These are phyloP conservation scores for Diplodia seriata DNA, from an alignment of 2,329 filamentous ascomycete genomes.

Conservation along the genomic window DNA sequence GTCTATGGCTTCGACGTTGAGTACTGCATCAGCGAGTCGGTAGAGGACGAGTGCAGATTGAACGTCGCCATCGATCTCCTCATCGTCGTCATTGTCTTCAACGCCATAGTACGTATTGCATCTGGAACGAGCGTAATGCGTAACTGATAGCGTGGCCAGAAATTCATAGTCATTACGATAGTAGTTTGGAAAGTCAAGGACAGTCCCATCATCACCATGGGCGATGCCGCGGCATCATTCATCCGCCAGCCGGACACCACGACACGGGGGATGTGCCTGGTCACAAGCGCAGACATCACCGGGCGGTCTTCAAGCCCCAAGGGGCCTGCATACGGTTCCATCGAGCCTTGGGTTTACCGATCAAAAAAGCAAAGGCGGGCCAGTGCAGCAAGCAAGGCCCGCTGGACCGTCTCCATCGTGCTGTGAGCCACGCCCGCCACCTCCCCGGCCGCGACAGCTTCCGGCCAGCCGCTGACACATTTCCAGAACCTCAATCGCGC, in stretches of 20 bases:
- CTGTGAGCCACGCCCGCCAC: background rate
- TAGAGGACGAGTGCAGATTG: too few species aligned
- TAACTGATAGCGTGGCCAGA: too few species aligned
- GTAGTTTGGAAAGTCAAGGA: too few species aligned
- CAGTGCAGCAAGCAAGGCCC: background rate
- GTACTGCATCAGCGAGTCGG: too few species aligned
- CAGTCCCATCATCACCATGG: slow-evolving; percentile 34
- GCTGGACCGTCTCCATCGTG: background rate
- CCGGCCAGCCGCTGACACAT: background rate
- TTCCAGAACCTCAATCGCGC: background rate
- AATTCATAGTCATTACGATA: too few species aligned
- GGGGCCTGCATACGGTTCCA: background rate
- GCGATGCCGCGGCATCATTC: slow-evolving; percentile 39
- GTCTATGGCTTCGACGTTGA: too few species aligned
- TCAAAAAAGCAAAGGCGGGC: background rate
- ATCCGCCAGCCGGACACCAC: slow-evolving; percentile 32
- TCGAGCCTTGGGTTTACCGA: background rate
- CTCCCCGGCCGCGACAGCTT: background rate
- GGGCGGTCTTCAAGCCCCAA: background rate
- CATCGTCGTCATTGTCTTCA: too few species aligned
- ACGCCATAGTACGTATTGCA: too few species aligned
- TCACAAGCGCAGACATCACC: background rate
- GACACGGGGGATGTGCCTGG: slow-evolving; percentile 35
- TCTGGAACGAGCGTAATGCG: too few species aligned
- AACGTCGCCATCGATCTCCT: too few species aligned